phyloP scores from a whole-genome alignment of 306 rosid genomes.

The Sophora flavescens region DNA sequence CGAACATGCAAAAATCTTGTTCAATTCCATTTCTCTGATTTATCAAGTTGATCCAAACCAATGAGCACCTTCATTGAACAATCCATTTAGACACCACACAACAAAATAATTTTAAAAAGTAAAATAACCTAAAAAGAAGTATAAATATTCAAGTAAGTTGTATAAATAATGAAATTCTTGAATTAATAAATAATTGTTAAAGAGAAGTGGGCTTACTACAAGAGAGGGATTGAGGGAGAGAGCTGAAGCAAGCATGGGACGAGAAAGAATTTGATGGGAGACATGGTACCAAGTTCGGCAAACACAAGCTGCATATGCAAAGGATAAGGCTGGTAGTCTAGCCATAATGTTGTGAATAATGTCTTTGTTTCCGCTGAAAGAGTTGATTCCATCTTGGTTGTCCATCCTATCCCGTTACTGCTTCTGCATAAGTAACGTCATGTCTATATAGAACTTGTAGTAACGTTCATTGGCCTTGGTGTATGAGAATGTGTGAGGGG shows the following conservation, averaged over 20 bases:
- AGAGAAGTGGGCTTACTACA: neutral
- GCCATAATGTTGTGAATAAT: conserved; percentile 50
- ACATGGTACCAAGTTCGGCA: conserved; percentile 53
- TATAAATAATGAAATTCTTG: no score
- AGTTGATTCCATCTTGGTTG: neutral
- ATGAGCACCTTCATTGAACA: no score
- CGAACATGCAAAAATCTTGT: no score
- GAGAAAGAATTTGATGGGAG: conserved; percentile 50
- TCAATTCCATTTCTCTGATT: no score
- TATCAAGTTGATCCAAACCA: no score
- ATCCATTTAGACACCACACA: no score
- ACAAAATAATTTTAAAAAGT: no score
- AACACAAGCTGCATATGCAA: conserved; percentile 57
- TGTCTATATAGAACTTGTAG: neutral
- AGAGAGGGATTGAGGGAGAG: conserved; percentile 53
- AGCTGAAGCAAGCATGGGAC: conserved; percentile 57
- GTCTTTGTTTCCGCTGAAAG: conserved; percentile 41
- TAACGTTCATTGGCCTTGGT: neutral
- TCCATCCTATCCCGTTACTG: neutral
- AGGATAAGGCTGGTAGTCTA: conserved; percentile 52
- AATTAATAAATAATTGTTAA: neutral
- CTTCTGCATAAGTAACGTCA: neutral
- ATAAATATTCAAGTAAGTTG: no score
- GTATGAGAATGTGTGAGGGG: neutral
- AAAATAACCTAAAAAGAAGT: no score